Base-by-base conservation (phyloP, 2,329 filamentous ascomycete species). In the Parafenestella ontariensis region DNA sequence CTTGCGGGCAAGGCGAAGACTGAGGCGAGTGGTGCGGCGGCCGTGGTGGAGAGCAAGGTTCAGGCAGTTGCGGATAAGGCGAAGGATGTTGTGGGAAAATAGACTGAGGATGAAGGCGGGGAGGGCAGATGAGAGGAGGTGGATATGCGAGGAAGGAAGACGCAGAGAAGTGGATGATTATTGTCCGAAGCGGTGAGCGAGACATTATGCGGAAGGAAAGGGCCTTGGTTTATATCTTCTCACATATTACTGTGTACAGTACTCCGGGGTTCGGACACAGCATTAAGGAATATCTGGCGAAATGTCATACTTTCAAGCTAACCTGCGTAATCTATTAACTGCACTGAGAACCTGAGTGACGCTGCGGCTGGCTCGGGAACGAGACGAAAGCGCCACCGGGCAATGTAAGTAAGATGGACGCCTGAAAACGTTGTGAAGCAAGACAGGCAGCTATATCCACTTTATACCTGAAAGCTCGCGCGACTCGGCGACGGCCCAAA, bases 1-100 rank as follows among this genome's bases (percentile, higher is more conserved):
- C 56, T 68, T 15, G 72, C 74, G 71, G 76, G 75, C 18, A 77
- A 74, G 42, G 69, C 65, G 31, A 71, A 64, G 55, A 37, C 36
- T n/a, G 41, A 41, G 31, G 43, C 29, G 5, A 34, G 33, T 11
- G 46, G 36, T 24, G 37, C 17, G 5, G 46, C 28, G 37, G 31
- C 50, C 18, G 23, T 20, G 28, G 49, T 47, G 23, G 51, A 49
- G 42, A 46, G 47, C 1, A 52, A 59, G 46, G 57, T 42, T 13
- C 51, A 58, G 41, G 45, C 49, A 31, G 53, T 52, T 15, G 50
- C 46, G 11, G 58, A 56, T 17, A 51, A 61, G 42, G 59, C 42
- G 23, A 58, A 57, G 47, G 42, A 45, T 26, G 59, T 34, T 29
- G 43, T 61, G 17, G 36, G 50, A 31, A 63, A 61, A 48, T 63